These are phyloP conservation scores for Wickerhamomyces mucosus DNA, from an alignment of 805 yeast genomes.

Conservation along the genomic window DNA sequence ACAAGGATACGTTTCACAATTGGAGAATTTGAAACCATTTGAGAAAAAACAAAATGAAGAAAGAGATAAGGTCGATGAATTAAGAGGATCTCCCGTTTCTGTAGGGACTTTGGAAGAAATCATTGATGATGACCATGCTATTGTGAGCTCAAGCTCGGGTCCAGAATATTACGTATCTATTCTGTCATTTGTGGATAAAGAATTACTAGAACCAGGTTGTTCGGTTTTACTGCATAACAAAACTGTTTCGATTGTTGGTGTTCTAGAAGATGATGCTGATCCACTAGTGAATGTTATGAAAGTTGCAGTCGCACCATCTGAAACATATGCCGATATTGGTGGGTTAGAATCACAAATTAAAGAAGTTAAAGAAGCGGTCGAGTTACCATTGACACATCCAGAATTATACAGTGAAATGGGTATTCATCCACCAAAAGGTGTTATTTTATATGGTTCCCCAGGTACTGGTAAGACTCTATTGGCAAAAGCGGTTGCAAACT, in stretches of 20 bases:
- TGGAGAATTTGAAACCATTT: conserved; percentile 90
- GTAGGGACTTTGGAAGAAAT: conserved; percentile 96
- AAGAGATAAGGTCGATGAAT: conserved; percentile 87
- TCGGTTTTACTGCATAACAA: conserved; percentile 92
- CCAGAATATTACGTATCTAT: conserved; percentile 97
- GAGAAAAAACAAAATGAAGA: conserved; percentile 97
- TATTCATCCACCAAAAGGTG: conserved; percentile 97
- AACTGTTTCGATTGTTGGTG: conserved; percentile 94
- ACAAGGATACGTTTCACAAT: conserved; percentile 92
- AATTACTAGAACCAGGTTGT: conserved; percentile 92
- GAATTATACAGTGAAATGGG: conserved; percentile 98
- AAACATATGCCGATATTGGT: conserved; percentile 94
- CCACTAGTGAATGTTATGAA: conserved; percentile 98
- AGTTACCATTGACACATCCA: conserved; percentile 91
- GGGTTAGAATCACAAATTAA: conserved; percentile 94
- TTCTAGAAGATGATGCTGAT: conserved; percentile 95
- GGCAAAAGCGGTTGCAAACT: conserved; percentile 98
- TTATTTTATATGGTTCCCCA: conserved; percentile 92
- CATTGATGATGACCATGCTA: conserved; percentile 97
- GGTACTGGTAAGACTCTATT: conserved; percentile 95
- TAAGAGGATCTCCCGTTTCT: conserved; percentile 94
- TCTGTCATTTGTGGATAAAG: conserved; percentile 94
- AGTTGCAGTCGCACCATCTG: conserved; percentile 95
- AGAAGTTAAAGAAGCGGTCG: conserved; percentile 96
- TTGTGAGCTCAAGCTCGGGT: conserved; percentile 91